phyloP scores from a whole-genome alignment of 345 rosid species.

The Brassica napus region DNA sequence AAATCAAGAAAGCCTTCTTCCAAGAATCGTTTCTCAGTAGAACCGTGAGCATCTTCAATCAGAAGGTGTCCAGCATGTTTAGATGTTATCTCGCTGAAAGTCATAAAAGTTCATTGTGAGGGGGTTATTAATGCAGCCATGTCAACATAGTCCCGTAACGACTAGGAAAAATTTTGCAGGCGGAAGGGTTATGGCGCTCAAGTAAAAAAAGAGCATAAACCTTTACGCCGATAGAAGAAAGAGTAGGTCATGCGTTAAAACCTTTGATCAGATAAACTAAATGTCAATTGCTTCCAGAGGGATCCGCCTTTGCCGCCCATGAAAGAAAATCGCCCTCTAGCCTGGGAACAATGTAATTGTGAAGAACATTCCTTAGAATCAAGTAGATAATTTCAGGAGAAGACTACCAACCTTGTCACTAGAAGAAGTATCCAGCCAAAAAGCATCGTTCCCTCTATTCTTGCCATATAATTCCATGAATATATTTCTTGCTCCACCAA shows the following conservation, averaged over 20 bases:
- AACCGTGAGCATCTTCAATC: constrained; percentile 62
- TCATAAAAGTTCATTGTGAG: constrained; percentile 1
- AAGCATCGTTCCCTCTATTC: constrained; percentile 60
- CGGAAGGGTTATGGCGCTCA: constrained; percentile 17
- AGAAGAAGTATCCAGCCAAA: constrained; percentile 98
- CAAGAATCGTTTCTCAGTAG: constrained; percentile 47
- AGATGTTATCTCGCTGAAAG: constrained; percentile 42
- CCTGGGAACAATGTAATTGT: constrained; percentile 46
- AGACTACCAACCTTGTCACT: constrained; percentile 60
- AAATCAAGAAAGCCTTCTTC: constrained; percentile 75
- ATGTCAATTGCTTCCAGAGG: constrained; percentile 92
- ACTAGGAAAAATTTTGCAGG: constrained; percentile 17
- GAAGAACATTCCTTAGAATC: not conserved
- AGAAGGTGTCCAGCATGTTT: constrained; percentile 59
- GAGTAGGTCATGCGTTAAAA: constrained; percentile 42
- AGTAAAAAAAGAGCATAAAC: constrained; percentile 32
- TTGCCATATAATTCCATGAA: constrained; percentile 64
- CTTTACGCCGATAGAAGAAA: constrained; percentile 39
- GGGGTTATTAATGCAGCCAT: constrained; percentile 8
- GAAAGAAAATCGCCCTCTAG: constrained; percentile 87
- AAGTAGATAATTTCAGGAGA: not conserved
- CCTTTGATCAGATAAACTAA: constrained; percentile 75
- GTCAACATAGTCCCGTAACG: constrained; percentile 4
- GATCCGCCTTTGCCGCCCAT: constrained; percentile 97
- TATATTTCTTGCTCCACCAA: constrained; percentile 81